Evolutionary conservation across 257 asterid species (phyloP).

Genomic region (Jasminum sambac): DNA sequence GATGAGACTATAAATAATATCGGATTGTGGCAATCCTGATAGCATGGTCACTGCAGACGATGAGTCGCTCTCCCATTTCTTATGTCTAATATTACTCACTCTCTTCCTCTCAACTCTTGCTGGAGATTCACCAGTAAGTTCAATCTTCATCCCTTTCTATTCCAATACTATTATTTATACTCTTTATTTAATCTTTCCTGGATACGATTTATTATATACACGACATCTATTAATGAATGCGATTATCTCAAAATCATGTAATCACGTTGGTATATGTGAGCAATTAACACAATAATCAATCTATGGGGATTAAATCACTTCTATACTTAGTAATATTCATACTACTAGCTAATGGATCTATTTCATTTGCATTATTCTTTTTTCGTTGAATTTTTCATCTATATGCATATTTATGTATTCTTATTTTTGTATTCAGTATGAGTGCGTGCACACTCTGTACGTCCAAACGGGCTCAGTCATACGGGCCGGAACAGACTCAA

Average conservation of each 20-base stretch:
- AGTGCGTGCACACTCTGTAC: constrained; percentile 52
- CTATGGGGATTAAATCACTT: too few species aligned
- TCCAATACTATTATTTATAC: too few species aligned
- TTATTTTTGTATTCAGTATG: constrained; percentile 29
- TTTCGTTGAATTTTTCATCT: too few species aligned
- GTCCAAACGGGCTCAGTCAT: constrained; percentile 51
- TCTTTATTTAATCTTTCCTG: too few species aligned
- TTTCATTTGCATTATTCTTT: too few species aligned
- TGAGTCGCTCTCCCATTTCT: constrained; percentile 20
- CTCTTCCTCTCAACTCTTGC: constrained; percentile 27
- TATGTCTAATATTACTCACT: constrained; percentile 24
- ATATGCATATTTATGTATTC: not conserved
- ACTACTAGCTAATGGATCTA: too few species aligned
- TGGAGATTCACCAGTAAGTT: constrained; percentile 41
- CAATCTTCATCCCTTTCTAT: not conserved
- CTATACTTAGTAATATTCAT: too few species aligned
- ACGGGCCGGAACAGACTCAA: constrained; percentile 56
- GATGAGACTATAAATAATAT: not conserved
- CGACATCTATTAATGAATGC: too few species aligned
- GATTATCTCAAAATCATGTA: too few species aligned
- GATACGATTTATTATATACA: not conserved
- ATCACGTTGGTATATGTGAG: too few species aligned
- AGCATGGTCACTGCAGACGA: constrained; percentile 11
- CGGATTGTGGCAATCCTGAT: not conserved
- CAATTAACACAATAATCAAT: too few species aligned